A percentile compares a stretch with the other conserved stretches of the same genome.
Conservation (phyloP, 2,329 filamentous ascomycete species). For the Nigrospora sphaerica region DNA sequence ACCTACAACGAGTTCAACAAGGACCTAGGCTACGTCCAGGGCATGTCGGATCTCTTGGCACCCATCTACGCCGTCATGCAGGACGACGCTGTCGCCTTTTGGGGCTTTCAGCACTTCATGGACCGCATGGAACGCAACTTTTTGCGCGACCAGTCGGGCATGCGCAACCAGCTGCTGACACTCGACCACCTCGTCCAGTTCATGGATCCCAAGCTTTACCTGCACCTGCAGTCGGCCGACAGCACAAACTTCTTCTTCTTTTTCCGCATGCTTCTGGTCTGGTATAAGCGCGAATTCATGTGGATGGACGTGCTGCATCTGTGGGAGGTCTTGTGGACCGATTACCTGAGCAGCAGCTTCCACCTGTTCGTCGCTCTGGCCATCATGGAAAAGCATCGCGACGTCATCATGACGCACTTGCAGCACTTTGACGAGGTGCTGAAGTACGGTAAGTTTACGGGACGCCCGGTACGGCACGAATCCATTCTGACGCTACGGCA, state of each 20-base stretch:
- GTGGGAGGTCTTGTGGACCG: slow-evolving; percentile 94
- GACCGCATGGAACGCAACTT: slow-evolving; percentile 97
- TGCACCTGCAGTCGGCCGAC: slow-evolving; percentile 82
- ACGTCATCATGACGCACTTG: slow-evolving; percentile 91
- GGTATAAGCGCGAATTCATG: slow-evolving; percentile 96
- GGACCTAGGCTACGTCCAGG: slow-evolving; percentile 93
- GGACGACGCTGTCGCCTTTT: slow-evolving; percentile 94
- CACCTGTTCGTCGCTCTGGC: slow-evolving; percentile 91
- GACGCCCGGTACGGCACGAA: neutral
- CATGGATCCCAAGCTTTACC: slow-evolving; percentile 90
- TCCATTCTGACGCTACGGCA: slow-evolving; percentile 23
- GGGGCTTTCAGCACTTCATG: slow-evolving; percentile 96
- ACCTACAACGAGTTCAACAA: slow-evolving; percentile 99
- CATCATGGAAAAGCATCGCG: slow-evolving; percentile 91
- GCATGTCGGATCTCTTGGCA: slow-evolving; percentile 94
- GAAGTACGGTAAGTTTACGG: slow-evolving; percentile 69
- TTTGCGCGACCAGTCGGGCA: slow-evolving; percentile 88
- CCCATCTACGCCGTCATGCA: slow-evolving; percentile 97
- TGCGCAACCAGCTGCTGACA: slow-evolving; percentile 84
- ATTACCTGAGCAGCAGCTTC: slow-evolving; percentile 81
- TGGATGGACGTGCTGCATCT: slow-evolving; percentile 81
- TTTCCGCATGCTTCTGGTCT: slow-evolving; percentile 97
- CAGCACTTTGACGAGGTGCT: slow-evolving; percentile 94
- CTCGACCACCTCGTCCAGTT: slow-evolving; percentile 94
- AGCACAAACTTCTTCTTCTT: slow-evolving; percentile 99